Evolutionary conservation across 768 basidiomycete genomes (phyloP).

Genomic region (Artomyces pyxidatus): DNA sequence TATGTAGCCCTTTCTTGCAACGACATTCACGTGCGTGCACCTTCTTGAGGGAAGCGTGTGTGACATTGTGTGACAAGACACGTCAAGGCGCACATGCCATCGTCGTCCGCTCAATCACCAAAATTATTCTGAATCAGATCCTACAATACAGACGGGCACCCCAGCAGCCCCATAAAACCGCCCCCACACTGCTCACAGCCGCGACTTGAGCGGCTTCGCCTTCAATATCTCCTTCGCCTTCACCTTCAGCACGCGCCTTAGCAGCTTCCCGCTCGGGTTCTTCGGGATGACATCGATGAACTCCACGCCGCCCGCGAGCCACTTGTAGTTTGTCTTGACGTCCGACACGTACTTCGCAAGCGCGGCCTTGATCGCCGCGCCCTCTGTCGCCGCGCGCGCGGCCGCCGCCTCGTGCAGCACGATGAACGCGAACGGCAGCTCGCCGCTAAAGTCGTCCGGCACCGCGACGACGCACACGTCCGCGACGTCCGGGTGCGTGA

Average conservation of each 20-base stretch:
- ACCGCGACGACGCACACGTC: constrained; percentile 61
- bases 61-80: too few relatives aligned
- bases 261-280: constrained; percentile 25
- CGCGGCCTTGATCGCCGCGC: constrained; percentile 6
- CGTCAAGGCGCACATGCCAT: too few relatives aligned
- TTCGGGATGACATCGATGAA: constrained; percentile 28
- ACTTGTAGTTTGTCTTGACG: constrained; percentile 28
- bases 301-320: constrained; percentile 30
- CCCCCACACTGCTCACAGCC: too few relatives aligned
- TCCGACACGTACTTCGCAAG: constrained; percentile 22
- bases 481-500: constrained; percentile 50
- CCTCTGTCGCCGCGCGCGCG: constrained; percentile 3
- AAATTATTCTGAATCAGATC: too few relatives aligned
- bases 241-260: constrained; percentile 22
- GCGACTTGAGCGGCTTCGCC: too few relatives aligned
- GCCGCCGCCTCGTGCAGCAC: constrained; percentile 30
- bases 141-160: too few relatives aligned
- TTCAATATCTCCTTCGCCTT: constrained; percentile 15
- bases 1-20: too few relatives aligned
- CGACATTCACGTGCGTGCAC: too few relatives aligned
- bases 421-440: constrained; percentile 63
- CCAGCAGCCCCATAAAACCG: too few relatives aligned
- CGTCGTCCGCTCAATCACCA: too few relatives aligned
- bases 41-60: too few relatives aligned
- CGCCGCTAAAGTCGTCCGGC: constrained; percentile 64